Evolutionary conservation across 2,329 filamentous ascomycete species (phyloP), one percentile per base, ranked within the genome.

Genomic region (Coniochaeta pulveracea): DNA sequence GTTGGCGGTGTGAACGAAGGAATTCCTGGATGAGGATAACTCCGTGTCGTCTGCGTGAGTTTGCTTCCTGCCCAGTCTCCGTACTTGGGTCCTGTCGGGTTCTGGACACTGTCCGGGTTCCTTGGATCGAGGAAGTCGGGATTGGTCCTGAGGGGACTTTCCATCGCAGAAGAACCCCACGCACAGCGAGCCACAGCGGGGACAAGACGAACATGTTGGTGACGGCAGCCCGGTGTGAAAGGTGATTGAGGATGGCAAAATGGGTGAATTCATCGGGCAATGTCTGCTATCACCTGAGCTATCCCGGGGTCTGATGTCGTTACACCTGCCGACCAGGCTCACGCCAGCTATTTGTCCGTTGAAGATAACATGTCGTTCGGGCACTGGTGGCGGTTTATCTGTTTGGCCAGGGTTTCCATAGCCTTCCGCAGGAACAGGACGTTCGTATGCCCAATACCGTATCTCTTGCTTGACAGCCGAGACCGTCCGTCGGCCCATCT

Each of bases 91-190:
- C 22, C 18, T 8, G 18, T 9, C 2, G 37, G 34, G 14, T 39
- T 39, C 34, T 39, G 37, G 12, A 39, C 37, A 23, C 37, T 37
- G 37, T 37, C 31, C 1, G 37, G 37, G 23, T 39, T 33, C 10
- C 26, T 26, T 11, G 37, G 37, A 28, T 37, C 37, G 10, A 39
- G n/a, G 31, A 39, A 39, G 28, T 37, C 37, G 1, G 34, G 37
- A 28, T 39, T 34, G 6, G 22, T 23, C 12, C 10, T 6, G 14
- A 39, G 14, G 7, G 37, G 37, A 19, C 9, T 36, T 6, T n/a
- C 24, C 28, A 22, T 22, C 17, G 32, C 37, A 39, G 26, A 33
- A 37, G 28, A 24, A 39, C 18, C 37, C 37, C 21, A 32, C 28
- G 30, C 34, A 39, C 10, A 14, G n/a, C 11, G 19, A 15, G 19